Evolutionary conservation across 1,284 basidiomycete genomes (phyloP).

Genomic region (Phaffia rhodozyma): DNA sequence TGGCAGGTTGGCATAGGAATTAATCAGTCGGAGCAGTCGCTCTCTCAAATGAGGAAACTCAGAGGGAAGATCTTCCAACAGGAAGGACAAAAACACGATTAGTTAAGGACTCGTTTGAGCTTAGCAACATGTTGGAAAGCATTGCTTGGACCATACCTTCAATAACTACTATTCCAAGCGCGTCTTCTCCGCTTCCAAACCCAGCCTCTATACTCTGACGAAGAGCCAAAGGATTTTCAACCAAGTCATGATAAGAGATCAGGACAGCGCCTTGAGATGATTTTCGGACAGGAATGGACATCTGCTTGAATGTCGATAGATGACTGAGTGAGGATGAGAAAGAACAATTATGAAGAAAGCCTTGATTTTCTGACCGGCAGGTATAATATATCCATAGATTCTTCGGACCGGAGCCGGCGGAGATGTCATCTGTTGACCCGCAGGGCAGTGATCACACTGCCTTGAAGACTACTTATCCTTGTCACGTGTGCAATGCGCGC

Average conservation of each 20-base stretch:
- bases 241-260: conserved; percentile 54
- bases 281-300: too few relatives aligned
- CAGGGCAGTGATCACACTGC: too few relatives aligned
- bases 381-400: too few relatives aligned
- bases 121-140: background rate
- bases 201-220: conserved; percentile 49
- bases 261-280: conserved; percentile 20
- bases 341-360: too few relatives aligned
- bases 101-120: background rate
- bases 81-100: conserved; percentile 15
- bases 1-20: conserved; percentile 59
- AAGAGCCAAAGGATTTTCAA: conserved; percentile 48
- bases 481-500: too few relatives aligned
- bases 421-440: too few relatives aligned
- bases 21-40: conserved; percentile 55
- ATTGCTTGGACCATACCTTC: conserved; percentile 32
- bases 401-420: too few relatives aligned
- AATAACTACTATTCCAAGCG: conserved; percentile 66
- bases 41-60: conserved; percentile 52
- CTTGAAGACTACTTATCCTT: too few relatives aligned
- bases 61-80: conserved; percentile 50
- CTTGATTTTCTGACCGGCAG: too few relatives aligned
- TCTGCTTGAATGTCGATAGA: too few relatives aligned
- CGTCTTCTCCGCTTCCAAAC: conserved; percentile 62
- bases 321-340: too few relatives aligned